These are phyloP conservation scores for Henningerozyma blattae DNA, from an alignment of 805 yeast genomes.

Conservation along the genomic window DNA sequence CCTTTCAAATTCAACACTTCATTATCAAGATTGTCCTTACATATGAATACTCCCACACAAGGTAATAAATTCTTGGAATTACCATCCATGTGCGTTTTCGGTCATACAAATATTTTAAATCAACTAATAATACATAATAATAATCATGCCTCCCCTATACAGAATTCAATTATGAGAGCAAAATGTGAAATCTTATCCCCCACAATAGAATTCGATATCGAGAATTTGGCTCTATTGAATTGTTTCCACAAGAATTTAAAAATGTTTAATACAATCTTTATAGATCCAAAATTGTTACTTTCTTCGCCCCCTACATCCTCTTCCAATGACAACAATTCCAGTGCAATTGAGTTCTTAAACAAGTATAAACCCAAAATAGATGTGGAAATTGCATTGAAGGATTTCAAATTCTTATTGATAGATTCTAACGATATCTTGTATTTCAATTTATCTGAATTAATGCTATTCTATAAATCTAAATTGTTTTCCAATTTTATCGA, in stretches of 20 bases:
- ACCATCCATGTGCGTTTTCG: constrained; percentile 28
- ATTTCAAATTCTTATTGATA: not conserved
- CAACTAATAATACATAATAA: constrained; percentile 19
- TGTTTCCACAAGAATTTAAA: constrained; percentile 19
- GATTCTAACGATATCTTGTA: not conserved
- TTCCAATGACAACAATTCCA: no score
- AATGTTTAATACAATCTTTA: constrained; percentile 14
- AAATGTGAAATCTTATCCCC: constrained; percentile 29
- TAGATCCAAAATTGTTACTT: constrained; percentile 4
- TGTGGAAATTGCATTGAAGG: not conserved
- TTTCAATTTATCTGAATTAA: not conserved
- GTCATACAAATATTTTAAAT: constrained; percentile 29
- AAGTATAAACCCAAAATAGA: not conserved
- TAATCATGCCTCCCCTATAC: constrained; percentile 19
- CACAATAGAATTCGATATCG: constrained; percentile 32
- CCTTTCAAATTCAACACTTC: constrained; percentile 31
- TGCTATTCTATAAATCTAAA: not conserved
- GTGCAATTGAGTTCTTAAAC: not conserved
- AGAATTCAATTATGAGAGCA: constrained; percentile 22
- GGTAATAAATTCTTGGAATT: constrained; percentile 21
- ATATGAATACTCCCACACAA: constrained; percentile 8
- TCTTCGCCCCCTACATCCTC: no score
- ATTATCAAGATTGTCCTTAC: constrained; percentile 26
- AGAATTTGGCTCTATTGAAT: constrained; percentile 28
- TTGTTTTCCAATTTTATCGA: no score